Evolutionary conservation across 2,329 filamentous ascomycete genomes (phyloP), one percentile per base, ranked within the genome.

Genomic region (Aspergillus fumigatiaffinis): DNA sequence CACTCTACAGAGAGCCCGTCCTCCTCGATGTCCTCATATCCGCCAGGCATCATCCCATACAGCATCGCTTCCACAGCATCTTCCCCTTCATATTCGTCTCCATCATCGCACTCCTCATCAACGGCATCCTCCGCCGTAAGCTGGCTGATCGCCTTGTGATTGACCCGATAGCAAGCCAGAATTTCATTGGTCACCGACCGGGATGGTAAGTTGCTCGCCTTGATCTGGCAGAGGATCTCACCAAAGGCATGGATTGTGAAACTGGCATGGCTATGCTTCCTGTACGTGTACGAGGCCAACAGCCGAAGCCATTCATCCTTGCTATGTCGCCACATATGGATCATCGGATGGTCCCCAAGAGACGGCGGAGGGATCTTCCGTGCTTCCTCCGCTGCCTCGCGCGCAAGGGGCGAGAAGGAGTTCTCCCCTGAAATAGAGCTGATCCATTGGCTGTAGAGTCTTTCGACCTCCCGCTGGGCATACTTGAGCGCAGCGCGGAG

Each of bases 241-340:
- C 72, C 70, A 42, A 72, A 71, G 1, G 71, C 71, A 38, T 71
- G 69, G 9, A 72, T 62, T 4, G 63, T 62, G 51, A 73, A 71
- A 4, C 56, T 63, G 2, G 62, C 64, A 1, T 52, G 54, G 12
- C 62, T 64, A 23, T 57, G 49, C 44, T 53, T 57, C 12, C 61
- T 53, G 58, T 79, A 76, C 1, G 70, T 62, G 28, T 67, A 74
- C 1, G 76, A 78, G 2, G 78, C 77, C 44, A 77, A 61, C 4
- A 79, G 38, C 3, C 61, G 61, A 7, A 63, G 60, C 71, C 71
- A 76, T 48, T 73, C 70, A 21, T 63, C 51, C 0, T 51, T 61
- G 47, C 66, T 69, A 53, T 70, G 66, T 50, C 62, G 65, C 75
- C 74, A 77, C 7, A 68, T 70, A 44, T 69, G 61, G 20, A 70